Percentiles rank a stretch among this genome's conserved stretches.
These are phyloP conservation scores for Cyclospora cayetanensis DNA, from an alignment of 169 alveolate species.

Conservation along the genomic window DNA sequence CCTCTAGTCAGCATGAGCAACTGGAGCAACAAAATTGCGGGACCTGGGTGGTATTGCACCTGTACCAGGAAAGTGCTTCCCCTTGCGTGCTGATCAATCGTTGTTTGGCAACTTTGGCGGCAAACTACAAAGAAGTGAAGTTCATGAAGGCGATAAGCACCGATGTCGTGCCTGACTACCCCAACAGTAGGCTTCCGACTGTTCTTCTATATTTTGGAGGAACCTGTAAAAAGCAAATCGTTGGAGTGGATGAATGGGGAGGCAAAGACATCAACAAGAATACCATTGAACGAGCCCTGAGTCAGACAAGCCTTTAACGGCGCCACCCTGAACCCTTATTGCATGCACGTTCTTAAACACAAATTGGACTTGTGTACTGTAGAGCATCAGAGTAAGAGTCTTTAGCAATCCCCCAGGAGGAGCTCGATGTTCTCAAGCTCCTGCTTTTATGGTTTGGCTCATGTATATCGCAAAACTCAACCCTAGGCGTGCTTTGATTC, in stretches of 20 bases:
- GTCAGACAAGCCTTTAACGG: too few species aligned
- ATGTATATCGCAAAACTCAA: too few species aligned
- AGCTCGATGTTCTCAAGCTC: too few species aligned
- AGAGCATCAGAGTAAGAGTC: too few species aligned
- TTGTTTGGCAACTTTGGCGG: slow-evolving; percentile 74
- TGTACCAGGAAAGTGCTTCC: slow-evolving; percentile 75
- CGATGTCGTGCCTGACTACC: slow-evolving; percentile 80
- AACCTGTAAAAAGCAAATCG: slow-evolving; percentile 77
- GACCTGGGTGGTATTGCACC: slow-evolving; percentile 80
- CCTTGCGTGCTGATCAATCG: slow-evolving; percentile 76
- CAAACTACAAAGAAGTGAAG: slow-evolving; percentile 76
- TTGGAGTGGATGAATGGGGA: slow-evolving; percentile 65
- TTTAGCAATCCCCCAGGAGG: too few species aligned
- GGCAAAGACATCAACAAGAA: background rate
- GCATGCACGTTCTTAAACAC: too few species aligned
- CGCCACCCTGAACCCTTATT: slow-evolving; percentile 40
- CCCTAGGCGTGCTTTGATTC: background rate
- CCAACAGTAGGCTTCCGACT: slow-evolving; percentile 81
- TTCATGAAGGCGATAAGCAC: slow-evolving; percentile 80
- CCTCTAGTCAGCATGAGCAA: background rate
- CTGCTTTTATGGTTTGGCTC: too few species aligned
- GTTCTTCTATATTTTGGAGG: slow-evolving; percentile 82
- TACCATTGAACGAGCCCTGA: background rate
- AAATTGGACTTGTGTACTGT: too few species aligned
- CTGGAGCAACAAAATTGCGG: slow-evolving; percentile 48